phyloP scores from a whole-genome alignment of 2,329 filamentous ascomycete genomes.

The Zasmidium cellare region DNA sequence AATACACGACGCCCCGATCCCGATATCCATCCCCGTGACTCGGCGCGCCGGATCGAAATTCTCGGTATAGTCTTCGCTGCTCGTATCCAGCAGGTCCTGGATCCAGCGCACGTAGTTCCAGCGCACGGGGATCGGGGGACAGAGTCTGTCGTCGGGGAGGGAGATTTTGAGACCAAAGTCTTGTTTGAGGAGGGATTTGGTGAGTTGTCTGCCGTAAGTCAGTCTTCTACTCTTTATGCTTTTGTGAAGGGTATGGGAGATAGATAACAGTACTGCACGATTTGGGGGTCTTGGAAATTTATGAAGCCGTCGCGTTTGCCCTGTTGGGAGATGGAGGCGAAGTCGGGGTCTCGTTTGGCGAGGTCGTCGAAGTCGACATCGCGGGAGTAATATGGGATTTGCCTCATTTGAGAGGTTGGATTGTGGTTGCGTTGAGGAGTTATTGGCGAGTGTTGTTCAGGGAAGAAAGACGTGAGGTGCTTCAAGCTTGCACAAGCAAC shows the following conservation, averaged over 20 bases:
- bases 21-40: constrained; percentile 62
- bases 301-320: constrained; percentile 56
- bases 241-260: constrained; percentile 41
- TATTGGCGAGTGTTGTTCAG: neutral
- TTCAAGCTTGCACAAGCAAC: constrained; percentile 4
- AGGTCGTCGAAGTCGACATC: constrained; percentile 64
- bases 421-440: neutral
- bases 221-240: constrained; percentile 48
- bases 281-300: constrained; percentile 76
- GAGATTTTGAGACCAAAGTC: constrained; percentile 74
- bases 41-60: constrained; percentile 52
- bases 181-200: constrained; percentile 71
- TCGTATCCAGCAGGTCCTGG: constrained; percentile 75
- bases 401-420: neutral
- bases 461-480: neutral
- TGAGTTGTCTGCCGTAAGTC: constrained; percentile 56
- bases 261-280: constrained; percentile 63
- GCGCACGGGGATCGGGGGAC: constrained; percentile 69
- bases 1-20: constrained; percentile 87
- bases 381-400: constrained; percentile 49
- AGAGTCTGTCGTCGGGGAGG: constrained; percentile 76
- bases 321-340: constrained; percentile 52
- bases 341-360: constrained; percentile 59
- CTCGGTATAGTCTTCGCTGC: constrained; percentile 50
- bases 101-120: constrained; percentile 93